Base-by-base conservation (phyloP, 805 yeast species). In the Pichia nakasei region DNA sequence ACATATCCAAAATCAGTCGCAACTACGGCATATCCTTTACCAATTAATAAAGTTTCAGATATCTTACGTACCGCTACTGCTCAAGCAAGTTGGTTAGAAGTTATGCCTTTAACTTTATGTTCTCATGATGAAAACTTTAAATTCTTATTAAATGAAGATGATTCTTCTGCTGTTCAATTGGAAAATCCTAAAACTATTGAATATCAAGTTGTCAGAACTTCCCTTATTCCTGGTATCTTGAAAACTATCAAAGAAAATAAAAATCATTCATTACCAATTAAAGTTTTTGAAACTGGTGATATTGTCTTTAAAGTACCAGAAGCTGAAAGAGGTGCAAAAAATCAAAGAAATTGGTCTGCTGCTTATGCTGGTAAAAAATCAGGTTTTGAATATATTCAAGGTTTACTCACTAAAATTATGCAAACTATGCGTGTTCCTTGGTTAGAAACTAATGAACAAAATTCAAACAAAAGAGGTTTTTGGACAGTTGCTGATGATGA, bases 101-200 rank as follows among this genome's bases (percentile, higher is more conserved):
- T 88, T 40, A 69, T 93, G 80, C 96, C 99, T 35, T 75, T 93
- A 62, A 93, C 97, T 22, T 72, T 93, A 59, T 85, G 96, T 63
- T 89, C 97, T 27, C 96, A 89, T 54, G 96, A 89, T 61, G 99
- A 93, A 72, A 93, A 93, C 70, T 93, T 88, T 75, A 82, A 78
- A 62, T 89, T 78, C 69, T 73, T 93, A 60, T 81, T 86, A 62
- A 70, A 73, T 41, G 60, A 59, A 35, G 97, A 91, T 63, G 75
- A 73, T 55, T 75, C 78, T n/a, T 68, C 67, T 41, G 97, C 88
- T 27, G 97, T 93, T 44, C 80, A 84, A 57, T 76, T 93, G 56
- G 97, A 85, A 46, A 93, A 93, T 66, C 99, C 99, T 48, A 93
- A 93, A 72, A 93, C 98, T 18, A 65, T 80, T 41, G 99, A 93